Conservation (phyloP, 225 moss, liverwort and hornwort genomes). For the Bryoerythrophyllum caledonicum region DNA sequence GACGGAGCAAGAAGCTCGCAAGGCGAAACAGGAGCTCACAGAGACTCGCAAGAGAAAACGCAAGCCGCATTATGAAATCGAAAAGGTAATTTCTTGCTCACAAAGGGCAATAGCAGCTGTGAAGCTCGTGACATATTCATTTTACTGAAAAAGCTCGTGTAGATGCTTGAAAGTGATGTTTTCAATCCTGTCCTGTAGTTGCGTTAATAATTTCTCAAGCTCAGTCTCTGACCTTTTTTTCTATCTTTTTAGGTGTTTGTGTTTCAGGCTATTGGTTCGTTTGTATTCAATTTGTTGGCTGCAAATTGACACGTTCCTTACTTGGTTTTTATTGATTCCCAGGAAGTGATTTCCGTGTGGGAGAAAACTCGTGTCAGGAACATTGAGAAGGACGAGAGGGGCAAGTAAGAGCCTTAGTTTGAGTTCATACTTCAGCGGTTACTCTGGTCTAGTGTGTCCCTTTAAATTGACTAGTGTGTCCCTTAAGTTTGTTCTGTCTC, state of each 20-base stretch:
- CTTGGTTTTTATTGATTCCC: conserved; percentile 19
- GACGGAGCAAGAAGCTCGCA: conserved; percentile 43
- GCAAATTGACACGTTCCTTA: not conserved
- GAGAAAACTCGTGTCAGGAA: conserved; percentile 83
- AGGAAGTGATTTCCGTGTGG: conserved; percentile 88
- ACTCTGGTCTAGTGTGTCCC: not conserved
- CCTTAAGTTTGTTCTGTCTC: conserved; percentile 11
- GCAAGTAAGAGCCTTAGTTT: conserved; percentile 47
- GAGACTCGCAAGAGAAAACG: conserved; percentile 85
- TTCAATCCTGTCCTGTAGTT: not conserved
- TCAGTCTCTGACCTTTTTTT: conserved; percentile 11
- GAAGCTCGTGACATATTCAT: not conserved
- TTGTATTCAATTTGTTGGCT: not conserved
- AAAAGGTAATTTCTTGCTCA: conserved; percentile 60
- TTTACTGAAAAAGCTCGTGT: not conserved
- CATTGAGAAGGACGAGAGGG: conserved; percentile 64
- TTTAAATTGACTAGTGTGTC: not conserved
- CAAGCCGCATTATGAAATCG: conserved; percentile 85
- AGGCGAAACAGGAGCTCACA: conserved; percentile 71
- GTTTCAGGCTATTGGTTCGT: not conserved
- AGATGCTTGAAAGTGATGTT: not conserved
- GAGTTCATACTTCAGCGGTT: conserved; percentile 3
- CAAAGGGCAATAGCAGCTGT: not conserved
- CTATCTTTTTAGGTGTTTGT: conserved; percentile 1
- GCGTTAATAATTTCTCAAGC: not conserved